Evolutionary conservation across 345 rosid genomes (phyloP).

Genomic region (Moricandia arvensis): DNA sequence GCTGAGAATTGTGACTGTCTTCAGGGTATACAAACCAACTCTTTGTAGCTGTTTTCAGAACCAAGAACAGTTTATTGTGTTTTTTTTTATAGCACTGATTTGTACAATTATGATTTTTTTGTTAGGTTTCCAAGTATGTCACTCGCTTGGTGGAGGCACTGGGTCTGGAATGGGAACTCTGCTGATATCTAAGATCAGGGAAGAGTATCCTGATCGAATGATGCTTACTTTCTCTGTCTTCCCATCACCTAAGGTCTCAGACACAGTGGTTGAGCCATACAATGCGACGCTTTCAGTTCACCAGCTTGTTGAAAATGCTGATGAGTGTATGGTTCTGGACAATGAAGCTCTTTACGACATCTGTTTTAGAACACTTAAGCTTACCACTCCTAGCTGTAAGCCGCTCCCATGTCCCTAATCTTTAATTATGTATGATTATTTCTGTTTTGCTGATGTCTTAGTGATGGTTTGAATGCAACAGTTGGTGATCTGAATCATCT

Average conservation of each 20-base stretch:
- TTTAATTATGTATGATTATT: not conserved
- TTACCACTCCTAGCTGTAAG: constrained; percentile 84
- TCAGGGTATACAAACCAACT: constrained; percentile 43
- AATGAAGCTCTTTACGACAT: constrained; percentile 81
- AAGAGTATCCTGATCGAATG: constrained; percentile 80
- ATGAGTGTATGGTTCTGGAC: constrained; percentile 85
- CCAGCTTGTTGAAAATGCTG: constrained; percentile 79
- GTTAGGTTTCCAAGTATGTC: constrained; percentile 87
- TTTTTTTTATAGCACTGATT: not conserved
- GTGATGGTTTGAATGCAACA: constrained; percentile 25
- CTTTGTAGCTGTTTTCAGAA: not conserved
- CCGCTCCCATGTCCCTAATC: not conserved
- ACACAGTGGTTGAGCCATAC: constrained; percentile 79
- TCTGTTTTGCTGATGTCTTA: not conserved
- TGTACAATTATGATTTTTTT: constrained; percentile 4
- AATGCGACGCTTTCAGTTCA: constrained; percentile 80
- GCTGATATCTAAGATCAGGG: constrained; percentile 69
- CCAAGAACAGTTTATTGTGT: too few species aligned
- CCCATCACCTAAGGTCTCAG: constrained; percentile 82
- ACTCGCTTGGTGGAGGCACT: constrained; percentile 81
- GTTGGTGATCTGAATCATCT: constrained; percentile 80
- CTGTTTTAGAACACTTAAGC: constrained; percentile 82
- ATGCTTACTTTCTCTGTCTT: constrained; percentile 84
- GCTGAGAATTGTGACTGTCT: constrained; percentile 80
- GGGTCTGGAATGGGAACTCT: constrained; percentile 86